Base-by-base conservation (phyloP, 2,329 filamentous ascomycete genomes). In the Cladosporium sp. region DNA sequence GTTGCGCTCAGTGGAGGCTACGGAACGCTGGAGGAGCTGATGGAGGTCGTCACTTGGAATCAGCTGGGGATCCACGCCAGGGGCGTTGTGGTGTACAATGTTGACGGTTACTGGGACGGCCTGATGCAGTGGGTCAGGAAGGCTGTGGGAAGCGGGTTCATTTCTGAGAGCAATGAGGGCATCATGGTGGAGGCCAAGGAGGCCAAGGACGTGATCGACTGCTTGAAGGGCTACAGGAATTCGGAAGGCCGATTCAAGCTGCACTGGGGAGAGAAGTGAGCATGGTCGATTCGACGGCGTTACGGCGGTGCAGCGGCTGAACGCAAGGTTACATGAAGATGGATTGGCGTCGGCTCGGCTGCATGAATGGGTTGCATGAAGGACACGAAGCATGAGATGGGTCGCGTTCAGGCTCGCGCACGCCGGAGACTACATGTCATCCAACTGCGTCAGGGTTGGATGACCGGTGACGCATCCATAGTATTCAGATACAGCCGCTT, bases 1-100 rank as follows among this genome's bases (percentile, higher is more conserved):
- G 83, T 98, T 38, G 90, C 90, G 28, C 74, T 98, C 54, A 83
- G 81, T 52, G 92, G 92, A 41, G 93, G 93, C 0, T 98, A 92
- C 70, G 93, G 93, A 16, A 98, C 93, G 2, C 80, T 97, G 68
- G 93, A 98, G 74, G 93, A 98, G 77, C 79, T 98, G 67, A 90
- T 95, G 71, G 89, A 95, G 74, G 83, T 89, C 2, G 84, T 84
- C 22, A 95, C 89, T 9, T 98, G 93, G 67, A 97, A 96, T 70
- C 93, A 97, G 74, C 74, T 98, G 46, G 92, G 93, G 1, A 97
- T 98, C 59, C 93, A 97, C 72, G 78, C 78, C 61, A 77, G 80
- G 46, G 87, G 86, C 3, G 84, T 97, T 43, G 84, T 92, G 50
- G 74, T 96, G 45, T 82, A 88, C 61, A 97, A 97, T 69, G 79